A percentile compares a stretch with the other conserved stretches of the same genome.
Conservation (phyloP, 1,139 yeast species). For the Geotrichum cucujoidarum region DNA sequence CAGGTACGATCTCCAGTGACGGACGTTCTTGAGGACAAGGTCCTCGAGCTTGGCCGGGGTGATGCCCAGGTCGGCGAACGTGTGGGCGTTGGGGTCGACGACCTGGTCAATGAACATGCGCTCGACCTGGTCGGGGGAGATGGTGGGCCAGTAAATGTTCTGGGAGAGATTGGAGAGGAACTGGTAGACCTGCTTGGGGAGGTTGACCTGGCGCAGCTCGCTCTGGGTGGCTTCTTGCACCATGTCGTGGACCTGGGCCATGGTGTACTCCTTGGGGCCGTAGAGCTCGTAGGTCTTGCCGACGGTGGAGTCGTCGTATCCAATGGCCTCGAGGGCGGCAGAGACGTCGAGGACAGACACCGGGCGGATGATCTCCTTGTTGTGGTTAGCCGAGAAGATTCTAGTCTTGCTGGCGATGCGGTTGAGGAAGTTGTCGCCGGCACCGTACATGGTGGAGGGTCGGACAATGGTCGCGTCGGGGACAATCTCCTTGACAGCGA, state of each 20-base stretch:
- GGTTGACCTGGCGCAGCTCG: conserved; percentile 43
- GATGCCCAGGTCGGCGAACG: conserved; percentile 71
- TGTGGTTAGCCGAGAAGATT: conserved; percentile 60
- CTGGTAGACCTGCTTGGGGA: conserved; percentile 49
- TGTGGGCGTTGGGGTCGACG: conserved; percentile 56
- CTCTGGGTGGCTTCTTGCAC: conserved; percentile 54
- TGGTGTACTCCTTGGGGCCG: conserved; percentile 67
- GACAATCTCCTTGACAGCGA: conserved; percentile 57
- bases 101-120: conserved; percentile 68
- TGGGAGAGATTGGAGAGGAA: conserved; percentile 49
- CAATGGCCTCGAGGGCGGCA: conserved; percentile 69
- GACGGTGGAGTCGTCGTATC: conserved; percentile 72
- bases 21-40: conserved; percentile 59
- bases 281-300: conserved; percentile 73
- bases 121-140: conserved; percentile 71
- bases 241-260: conserved; percentile 63
- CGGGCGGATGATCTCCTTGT: conserved; percentile 62
- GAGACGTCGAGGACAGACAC: conserved; percentile 79
- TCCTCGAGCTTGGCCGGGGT: conserved; percentile 65
- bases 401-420: conserved; percentile 49
- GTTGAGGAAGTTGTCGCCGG: conserved; percentile 68
- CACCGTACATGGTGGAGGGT: conserved; percentile 78
- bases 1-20: conserved; percentile 37
- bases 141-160: conserved; percentile 61
- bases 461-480: conserved; percentile 83